Base-by-base conservation (phyloP, 169 alveolate genomes). In the Cryptosporidium ubiquitum region DNA sequence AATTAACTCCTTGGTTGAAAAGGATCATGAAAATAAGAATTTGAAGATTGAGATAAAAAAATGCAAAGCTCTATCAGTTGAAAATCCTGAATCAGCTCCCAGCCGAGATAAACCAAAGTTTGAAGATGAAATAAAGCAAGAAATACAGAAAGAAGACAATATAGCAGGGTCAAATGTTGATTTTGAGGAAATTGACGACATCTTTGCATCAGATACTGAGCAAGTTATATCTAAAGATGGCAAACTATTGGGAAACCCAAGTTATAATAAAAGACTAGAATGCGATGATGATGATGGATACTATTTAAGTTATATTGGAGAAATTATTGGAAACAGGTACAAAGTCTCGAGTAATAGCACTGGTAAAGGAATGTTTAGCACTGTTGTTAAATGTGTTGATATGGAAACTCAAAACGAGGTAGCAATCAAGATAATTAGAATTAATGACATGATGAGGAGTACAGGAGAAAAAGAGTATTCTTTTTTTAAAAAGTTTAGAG, bases 391-490 rank as follows among this genome's bases (percentile, higher is more conserved):
- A 60, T 95, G 97, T 69, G 70, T 91, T 55, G 96, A 94, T 75
- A 86, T 85, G 57, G 91, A 84, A 29, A 85, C 89, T 29, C 85
- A 91, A 57, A 58, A 69, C 1, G 93, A 85, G 7, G 97, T 95
- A 31, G 97, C 97, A 20, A 91, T 95, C n/a, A 95, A 95, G 84
- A 93, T 95, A 18, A 94, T 95, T 49, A 86, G 97, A 51, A 91
- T 92, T 52, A 96, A 96, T 66, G 98, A 96, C 69, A 96, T 96
- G 97, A 96, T 96, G 98, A 84, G 92, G 31, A 89, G 94, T 58
- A 97, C 98, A 0, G 98, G 98, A 12, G 97, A 96, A 91, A 96
- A 95, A 92, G 98, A 96, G 84, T 93, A 94, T 79, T 91, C 86
- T n/a, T 95, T 96, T 12, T 71, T 96, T 39, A 85, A 85, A 35